A percentile compares a stretch with the other conserved stretches of the same genome.
These are phyloP conservation scores for Lepiota brunneoincarnata DNA, from an alignment of 768 basidiomycete species.

Conservation along the genomic window DNA sequence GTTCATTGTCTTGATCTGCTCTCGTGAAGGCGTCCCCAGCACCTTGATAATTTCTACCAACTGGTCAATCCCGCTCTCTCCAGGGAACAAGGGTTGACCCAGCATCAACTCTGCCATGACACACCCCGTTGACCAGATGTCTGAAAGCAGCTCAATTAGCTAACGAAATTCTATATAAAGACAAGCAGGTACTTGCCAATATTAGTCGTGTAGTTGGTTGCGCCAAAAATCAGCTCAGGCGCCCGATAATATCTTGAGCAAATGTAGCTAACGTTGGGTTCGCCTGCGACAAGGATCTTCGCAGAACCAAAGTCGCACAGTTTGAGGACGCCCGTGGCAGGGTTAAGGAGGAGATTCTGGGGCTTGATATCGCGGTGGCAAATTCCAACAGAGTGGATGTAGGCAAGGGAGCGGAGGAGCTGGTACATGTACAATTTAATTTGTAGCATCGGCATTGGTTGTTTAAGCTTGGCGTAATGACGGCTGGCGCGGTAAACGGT, in stretches of 20 bases:
- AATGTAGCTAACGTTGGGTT: conserved; percentile 99
- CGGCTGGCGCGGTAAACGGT: conserved; percentile 98
- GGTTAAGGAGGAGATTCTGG: conserved; percentile 97
- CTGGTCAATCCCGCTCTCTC: conserved; percentile 98
- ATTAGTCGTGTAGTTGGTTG: conserved; percentile 99
- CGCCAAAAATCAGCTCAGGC: conserved; percentile 98
- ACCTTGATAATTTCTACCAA: conserved; percentile 99
- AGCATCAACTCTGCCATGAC: conserved; percentile 99
- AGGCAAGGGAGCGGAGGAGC: conserved; percentile 94
- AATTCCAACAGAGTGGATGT: conserved; percentile 99
- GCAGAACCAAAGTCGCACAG: conserved; percentile 99
- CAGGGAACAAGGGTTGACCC: conserved; percentile 97
- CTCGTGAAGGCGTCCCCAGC: conserved; percentile 94
- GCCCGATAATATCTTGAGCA: conserved; percentile 99
- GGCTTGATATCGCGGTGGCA: conserved; percentile 99
- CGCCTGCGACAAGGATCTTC: conserved; percentile 96
- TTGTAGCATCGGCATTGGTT: conserved; percentile 99
- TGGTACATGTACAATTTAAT: conserved; percentile 99
- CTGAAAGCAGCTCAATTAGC: conserved; percentile 36
- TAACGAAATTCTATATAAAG: conserved; percentile 4
- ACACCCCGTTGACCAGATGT: conserved; percentile 99
- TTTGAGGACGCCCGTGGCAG: conserved; percentile 94
- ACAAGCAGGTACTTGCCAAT: conserved; percentile 66
- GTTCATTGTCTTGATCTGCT: conserved; percentile 99
- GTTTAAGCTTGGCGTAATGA: conserved; percentile 99